Base-by-base conservation (phyloP, 495 filamentous ascomycete genomes). In the Cudoniella acicularis region DNA sequence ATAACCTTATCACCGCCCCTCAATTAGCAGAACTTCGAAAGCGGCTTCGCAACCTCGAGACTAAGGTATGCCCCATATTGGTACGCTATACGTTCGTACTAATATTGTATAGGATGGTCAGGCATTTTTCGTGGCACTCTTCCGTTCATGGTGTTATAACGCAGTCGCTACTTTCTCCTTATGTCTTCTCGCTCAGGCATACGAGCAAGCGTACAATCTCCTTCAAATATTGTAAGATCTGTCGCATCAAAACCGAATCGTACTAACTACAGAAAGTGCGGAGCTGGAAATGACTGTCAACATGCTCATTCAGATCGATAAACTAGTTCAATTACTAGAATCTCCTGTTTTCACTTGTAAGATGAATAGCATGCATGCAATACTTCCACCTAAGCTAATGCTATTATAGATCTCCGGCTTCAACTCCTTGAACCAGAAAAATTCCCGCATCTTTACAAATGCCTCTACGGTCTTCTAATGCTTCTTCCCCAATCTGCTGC, bases 281-380 rank as follows among this genome's bases (percentile, higher is more conserved):
- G 95, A 99, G 61, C 82, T 99, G 23, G 95, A 99, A 73, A 98
- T 98, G 89, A 98, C 94, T 0, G 93, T 99, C 62, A 96, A 94
- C 61, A 94, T 97, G 75, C 84, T 99, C 54, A 98, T 99, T 52
- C 95, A 99, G 70, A 96, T 99, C 67, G 95, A 99, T 72, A 99
- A 99, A 70, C 81, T 99, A 41, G 95, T 99, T 13, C 95, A 99
- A 73, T 84, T 99, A 2, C 82, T 99, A 6, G 95, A 99, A 70
- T 97, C 92, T 0, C 94, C 95, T 1, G 95, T 99, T 2, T 99
- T 98, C 68, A 99, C 95, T 42, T 98, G 91, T 93, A 70, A 61
- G 80, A 4, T 17, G 10, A 25, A 10, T 16, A 17, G 10, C 2
- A 24, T 21, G 47, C 6, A 23, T 13, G 13, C 40, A 10, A 21